phyloP scores from a whole-genome alignment of 306 rosid species.

The Crataegus laevigata region DNA sequence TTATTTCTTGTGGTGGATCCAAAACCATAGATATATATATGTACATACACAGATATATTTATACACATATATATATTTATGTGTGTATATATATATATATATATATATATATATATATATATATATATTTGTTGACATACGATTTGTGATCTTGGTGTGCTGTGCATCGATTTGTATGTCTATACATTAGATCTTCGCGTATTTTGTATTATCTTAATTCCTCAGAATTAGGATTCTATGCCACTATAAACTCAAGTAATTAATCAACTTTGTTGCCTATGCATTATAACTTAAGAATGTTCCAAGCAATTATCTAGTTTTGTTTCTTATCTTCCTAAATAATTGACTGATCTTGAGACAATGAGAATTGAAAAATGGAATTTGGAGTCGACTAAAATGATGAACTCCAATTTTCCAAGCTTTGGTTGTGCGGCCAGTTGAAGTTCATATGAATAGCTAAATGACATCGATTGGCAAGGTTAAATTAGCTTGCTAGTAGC shows the following conservation, averaged over 20 bases:
- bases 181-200: not conserved
- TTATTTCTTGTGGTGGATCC: slow-evolving; percentile 15
- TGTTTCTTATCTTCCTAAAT: too few relatives aligned
- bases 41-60: too few relatives aligned
- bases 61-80: too few relatives aligned
- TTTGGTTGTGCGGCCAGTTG: too few relatives aligned
- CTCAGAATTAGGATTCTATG: not conserved
- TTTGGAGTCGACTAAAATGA: not conserved
- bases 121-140: not conserved
- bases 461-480: not conserved
- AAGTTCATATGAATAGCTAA: not conserved
- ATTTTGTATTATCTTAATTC: not conserved
- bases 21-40: not conserved
- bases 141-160: not conserved
- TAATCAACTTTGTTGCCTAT: not conserved
- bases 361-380: not conserved
- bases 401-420: too few relatives aligned
- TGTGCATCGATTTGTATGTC: not conserved
- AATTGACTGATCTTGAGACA: too few relatives aligned
- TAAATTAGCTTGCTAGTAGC: not conserved
- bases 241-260: not conserved
- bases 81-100: not conserved
- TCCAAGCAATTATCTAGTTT: too few relatives aligned
- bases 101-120: not conserved
- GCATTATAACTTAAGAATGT: too few relatives aligned